Percentiles rank a stretch among this genome's conserved stretches.
phyloP scores from a whole-genome alignment of 345 rosid genomes.

The Populus nigra region DNA sequence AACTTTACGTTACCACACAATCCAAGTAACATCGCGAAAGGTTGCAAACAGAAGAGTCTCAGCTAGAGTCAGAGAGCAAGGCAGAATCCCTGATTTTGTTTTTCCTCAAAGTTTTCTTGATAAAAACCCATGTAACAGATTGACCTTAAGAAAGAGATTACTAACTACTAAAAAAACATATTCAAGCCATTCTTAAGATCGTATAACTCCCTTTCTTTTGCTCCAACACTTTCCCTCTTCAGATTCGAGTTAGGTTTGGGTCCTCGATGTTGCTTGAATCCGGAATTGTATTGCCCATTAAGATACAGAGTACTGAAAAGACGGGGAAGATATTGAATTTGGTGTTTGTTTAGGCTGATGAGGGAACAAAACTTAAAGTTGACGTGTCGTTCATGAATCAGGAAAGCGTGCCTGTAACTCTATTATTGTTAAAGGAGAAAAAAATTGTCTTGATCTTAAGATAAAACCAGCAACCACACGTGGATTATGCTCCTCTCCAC shows the following conservation, averaged over 20 bases:
- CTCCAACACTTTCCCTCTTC: constrained; percentile 69
- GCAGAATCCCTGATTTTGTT: constrained; percentile 79
- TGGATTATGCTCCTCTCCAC: no score
- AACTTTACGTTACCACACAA: constrained; percentile 48
- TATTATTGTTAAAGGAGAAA: no score
- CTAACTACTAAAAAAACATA: constrained; percentile 64
- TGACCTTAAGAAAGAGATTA: constrained; percentile 55
- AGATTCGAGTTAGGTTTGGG: neutral
- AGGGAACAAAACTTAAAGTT: no score
- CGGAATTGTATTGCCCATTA: no score
- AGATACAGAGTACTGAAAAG: no score
- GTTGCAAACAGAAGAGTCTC: constrained; percentile 54
- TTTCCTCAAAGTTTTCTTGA: constrained; percentile 53
- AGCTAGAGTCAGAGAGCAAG: constrained; percentile 55
- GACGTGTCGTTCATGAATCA: no score
- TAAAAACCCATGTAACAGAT: constrained; percentile 28
- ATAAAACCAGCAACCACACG: constrained; percentile 6
- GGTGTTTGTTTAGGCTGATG: no score
- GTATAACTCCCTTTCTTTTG: constrained; percentile 63
- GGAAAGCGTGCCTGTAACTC: no score
- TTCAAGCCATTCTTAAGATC: constrained; percentile 57
- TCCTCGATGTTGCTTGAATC: no score
- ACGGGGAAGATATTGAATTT: no score
- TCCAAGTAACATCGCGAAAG: constrained; percentile 75
- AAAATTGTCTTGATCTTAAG: neutral